These are phyloP conservation scores for Kockovaella imperatae DNA, from an alignment of 768 basidiomycete species.

Conservation along the genomic window DNA sequence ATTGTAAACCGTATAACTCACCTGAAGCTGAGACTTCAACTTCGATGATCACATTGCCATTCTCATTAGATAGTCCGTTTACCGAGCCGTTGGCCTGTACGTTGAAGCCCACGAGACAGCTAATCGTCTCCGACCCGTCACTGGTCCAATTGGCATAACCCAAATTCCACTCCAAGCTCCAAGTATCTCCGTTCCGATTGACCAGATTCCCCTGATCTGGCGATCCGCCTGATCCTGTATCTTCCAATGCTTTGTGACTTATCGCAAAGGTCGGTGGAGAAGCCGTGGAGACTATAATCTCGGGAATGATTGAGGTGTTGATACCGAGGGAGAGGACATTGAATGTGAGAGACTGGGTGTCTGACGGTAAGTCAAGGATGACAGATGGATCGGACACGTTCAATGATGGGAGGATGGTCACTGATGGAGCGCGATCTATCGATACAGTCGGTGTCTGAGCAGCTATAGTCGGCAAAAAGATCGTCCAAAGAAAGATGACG, in stretches of 20 bases:
- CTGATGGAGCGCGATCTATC: constrained; percentile 11
- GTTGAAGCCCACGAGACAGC: constrained; percentile 16
- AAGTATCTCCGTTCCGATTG: constrained; percentile 11
- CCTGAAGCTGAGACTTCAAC: constrained; percentile 25
- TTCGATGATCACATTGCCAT: constrained; percentile 30
- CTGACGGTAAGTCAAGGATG: constrained; percentile 20
- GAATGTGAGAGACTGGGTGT: no score
- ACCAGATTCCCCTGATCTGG: constrained; percentile 11
- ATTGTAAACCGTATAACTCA: no score
- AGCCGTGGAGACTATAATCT: constrained; percentile 15
- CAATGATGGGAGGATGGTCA: constrained; percentile 18
- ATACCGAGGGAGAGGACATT: constrained; percentile 34
- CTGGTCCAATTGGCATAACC: constrained; percentile 42
- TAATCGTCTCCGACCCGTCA: constrained; percentile 7
- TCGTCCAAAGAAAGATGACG: background rate
- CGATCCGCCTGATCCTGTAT: constrained; percentile 22
- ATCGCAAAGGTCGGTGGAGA: constrained; percentile 11
- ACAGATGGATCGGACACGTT: constrained; percentile 14
- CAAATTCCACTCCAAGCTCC: constrained; percentile 24
- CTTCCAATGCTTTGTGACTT: constrained; percentile 4
- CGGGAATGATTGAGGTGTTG: constrained; percentile 24
- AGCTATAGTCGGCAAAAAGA: constrained; percentile 2
- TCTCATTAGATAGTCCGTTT: background rate
- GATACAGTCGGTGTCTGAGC: constrained; percentile 8
- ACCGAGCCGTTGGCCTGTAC: constrained; percentile 9